phyloP scores from a whole-genome alignment of 305 asterid species.

The Lippia alba region DNA sequence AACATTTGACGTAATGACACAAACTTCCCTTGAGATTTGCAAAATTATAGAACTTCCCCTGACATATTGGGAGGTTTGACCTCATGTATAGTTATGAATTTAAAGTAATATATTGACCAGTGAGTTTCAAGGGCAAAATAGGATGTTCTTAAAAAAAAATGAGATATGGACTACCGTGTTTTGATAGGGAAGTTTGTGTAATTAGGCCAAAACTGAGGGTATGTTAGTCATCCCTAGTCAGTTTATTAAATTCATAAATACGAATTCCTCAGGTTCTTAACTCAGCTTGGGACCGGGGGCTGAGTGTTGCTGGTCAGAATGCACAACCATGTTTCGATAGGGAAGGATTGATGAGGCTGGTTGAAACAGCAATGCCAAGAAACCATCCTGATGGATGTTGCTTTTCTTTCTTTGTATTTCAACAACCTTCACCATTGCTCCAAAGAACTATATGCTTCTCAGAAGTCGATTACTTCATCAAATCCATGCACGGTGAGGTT shows the following conservation, averaged over 20 bases:
- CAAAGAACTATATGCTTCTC: conserved; percentile 56
- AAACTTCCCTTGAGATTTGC: too few species aligned
- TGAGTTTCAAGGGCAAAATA: too few species aligned
- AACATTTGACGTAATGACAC: too few species aligned
- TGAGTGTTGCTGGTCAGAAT: conserved; percentile 66
- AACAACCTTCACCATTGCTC: conserved; percentile 54
- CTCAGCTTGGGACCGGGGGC: conserved; percentile 69
- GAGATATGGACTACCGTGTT: too few species aligned
- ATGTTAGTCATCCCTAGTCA: not conserved
- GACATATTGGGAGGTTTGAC: too few species aligned
- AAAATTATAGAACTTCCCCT: too few species aligned
- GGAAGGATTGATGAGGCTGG: conserved; percentile 59
- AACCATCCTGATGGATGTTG: conserved; percentile 62
- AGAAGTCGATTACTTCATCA: conserved; percentile 59
- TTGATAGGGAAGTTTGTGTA: too few species aligned
- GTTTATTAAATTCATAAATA: not conserved
- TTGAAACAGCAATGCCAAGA: conserved; percentile 64
- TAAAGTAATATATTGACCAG: too few species aligned
- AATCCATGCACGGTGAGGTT: conserved; percentile 68
- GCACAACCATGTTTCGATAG: conserved; percentile 53
- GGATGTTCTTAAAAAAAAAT: too few species aligned
- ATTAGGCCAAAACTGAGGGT: too few species aligned
- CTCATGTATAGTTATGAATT: too few species aligned
- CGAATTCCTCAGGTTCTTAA: conserved; percentile 55
- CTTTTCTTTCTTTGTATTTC: conserved; percentile 58